Evolutionary conservation across 768 basidiomycete species (phyloP), one percentile per base, ranked within the genome.

Genomic region (Mycena rebaudengoi): DNA sequence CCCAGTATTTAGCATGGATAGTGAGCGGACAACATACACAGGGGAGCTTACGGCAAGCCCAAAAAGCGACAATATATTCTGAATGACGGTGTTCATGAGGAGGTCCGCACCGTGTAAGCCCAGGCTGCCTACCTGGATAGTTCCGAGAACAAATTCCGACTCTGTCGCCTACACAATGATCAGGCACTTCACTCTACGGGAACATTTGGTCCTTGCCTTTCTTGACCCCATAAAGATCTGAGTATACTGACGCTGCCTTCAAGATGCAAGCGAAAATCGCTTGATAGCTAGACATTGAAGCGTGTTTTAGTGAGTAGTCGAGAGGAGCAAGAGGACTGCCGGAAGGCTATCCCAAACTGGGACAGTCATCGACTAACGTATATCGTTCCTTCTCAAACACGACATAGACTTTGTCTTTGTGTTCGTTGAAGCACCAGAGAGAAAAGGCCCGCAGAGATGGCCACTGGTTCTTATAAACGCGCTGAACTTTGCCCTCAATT

Each of bases 81-180:
- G n/a, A n/a, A n/a, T n/a, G n/a, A n/a, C n/a, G n/a, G n/a, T n/a
- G n/a, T n/a, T n/a, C n/a, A n/a, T n/a, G n/a, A n/a, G n/a, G n/a
- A n/a, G n/a, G n/a, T n/a, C n/a, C n/a, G n/a, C n/a, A n/a, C n/a
- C n/a, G n/a, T n/a, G n/a, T n/a, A n/a, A n/a, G n/a, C n/a, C n/a
- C n/a, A n/a, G n/a, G n/a, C n/a, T n/a, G n/a, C n/a, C n/a, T n/a
- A n/a, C n/a, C n/a, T n/a, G 86, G 84, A 62, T 81, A 82, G 70
- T 91, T 91, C 43, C 88, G 83, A 58, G 87, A 86, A 67, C 86
- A 85, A 51, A 91, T 87, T 10, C 80, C 87, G 48, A 91, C 79
- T 74, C 85, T 78, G 69, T 88, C 86, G 20, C 86, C 85, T 84
- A 57, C 48, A 67, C 43, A 23, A 53, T 58, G 53, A 63, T 25